These are phyloP conservation scores for Agroathelia rolfsii DNA, from an alignment of 1,284 basidiomycete species.

Conservation along the genomic window DNA sequence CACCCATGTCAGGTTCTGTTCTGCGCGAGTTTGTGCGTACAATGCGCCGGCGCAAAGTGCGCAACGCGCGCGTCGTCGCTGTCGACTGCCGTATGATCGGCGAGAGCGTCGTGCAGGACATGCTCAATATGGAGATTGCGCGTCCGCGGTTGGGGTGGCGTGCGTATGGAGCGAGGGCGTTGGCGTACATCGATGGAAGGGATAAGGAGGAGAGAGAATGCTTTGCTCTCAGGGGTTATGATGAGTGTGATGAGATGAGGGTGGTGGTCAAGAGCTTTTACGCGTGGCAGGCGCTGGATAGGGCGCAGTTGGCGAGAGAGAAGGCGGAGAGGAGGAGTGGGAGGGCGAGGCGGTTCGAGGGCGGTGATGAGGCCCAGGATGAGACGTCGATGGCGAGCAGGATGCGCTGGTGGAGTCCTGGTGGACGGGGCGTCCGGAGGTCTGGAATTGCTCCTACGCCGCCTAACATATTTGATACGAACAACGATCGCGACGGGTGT, in stretches of 20 bases:
- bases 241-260: slow-evolving; percentile 63
- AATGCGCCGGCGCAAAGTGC: slow-evolving; percentile 35
- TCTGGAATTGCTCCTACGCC: slow-evolving; percentile 17
- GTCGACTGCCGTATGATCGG: slow-evolving; percentile 71
- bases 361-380: no score
- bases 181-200: slow-evolving; percentile 56
- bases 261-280: slow-evolving; percentile 80
- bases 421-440: slow-evolving; percentile 14
- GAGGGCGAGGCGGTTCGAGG: no score
- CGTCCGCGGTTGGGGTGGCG: slow-evolving; percentile 68
- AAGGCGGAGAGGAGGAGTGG: no score
- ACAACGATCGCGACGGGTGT: slow-evolving; percentile 30
- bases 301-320: slow-evolving; percentile 52
- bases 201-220: slow-evolving; percentile 55
- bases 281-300: slow-evolving; percentile 78
- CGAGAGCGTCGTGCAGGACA: slow-evolving; percentile 51
- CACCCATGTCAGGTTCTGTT: slow-evolving; percentile 52
- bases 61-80: slow-evolving; percentile 49
- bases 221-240: slow-evolving; percentile 56
- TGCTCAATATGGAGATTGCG: slow-evolving; percentile 37
- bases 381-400: slow-evolving; percentile 9
- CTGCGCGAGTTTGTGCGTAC: slow-evolving; percentile 61
- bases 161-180: slow-evolving; percentile 53
- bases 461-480: slow-evolving; percentile 18
- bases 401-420: slow-evolving; percentile 18